Evolutionary conservation across 2,329 filamentous ascomycete genomes (phyloP), one percentile per base, ranked within the genome.

Genomic region (Fusarium ramigenum): DNA sequence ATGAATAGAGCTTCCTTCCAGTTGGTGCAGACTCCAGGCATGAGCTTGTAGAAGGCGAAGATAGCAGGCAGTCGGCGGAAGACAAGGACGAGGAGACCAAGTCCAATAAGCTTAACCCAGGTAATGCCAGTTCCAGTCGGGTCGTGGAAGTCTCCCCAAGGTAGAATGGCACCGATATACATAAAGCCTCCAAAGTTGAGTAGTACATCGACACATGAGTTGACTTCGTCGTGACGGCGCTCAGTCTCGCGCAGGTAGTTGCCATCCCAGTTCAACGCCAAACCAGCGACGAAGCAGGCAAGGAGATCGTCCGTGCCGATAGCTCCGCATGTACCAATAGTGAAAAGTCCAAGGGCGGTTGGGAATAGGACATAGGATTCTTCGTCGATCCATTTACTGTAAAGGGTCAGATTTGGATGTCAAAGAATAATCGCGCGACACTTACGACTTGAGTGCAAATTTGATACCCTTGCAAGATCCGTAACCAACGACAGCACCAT

Each of bases 131-230:
- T 88, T 1, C 82, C 79, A 1, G 85, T 80, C 1, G 88, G 87
- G 53, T 85, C 81, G 56, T 88, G 80, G 75, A 90, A 89, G 80
- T 15, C 77, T 61, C 30, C 73, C 88, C 88, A 91, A 0, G 88
- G 89, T 52, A 91, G 82, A 49, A 87, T 82, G 15, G 84, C 83
- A 4, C 89, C 89, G 57, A 91, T 84, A 68, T 88, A 90, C 81
- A 90, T 87, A 78, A 90, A 91, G 14, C 86, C 87, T 5, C 85
- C 87, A 66, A 90, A 88, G 75, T 91, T 91, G 58, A 91, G 83
- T 1, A 91, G 75, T 0, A 88, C 85, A 54, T 90, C 88, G 19
- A 91, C 82, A 40, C 84, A 85, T 2, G 85, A 83, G 77, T 91
- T 91, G 70, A 91, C 88, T 59, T 90, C 87, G 64, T 91, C 89